phyloP scores from a whole-genome alignment of 352 stramenopile genomes.

The Phytophthora melonis region DNA sequence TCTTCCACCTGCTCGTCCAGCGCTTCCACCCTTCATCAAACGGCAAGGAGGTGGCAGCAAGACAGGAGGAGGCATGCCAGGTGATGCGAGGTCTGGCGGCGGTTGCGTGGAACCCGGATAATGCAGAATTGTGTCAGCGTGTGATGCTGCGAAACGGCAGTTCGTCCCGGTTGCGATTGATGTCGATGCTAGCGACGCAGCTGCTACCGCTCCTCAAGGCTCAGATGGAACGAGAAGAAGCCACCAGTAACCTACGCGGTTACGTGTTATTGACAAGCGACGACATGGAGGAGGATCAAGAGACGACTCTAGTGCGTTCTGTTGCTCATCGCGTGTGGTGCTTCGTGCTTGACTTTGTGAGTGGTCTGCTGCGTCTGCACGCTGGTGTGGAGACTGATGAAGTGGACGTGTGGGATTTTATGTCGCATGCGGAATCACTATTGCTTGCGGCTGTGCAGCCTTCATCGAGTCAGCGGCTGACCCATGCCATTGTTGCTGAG shows the following conservation, averaged over 20 bases:
- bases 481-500: slow-evolving; percentile 55
- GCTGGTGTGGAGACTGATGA: slow-evolving; percentile 18
- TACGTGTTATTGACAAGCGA: slow-evolving; percentile 35
- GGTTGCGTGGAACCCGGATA: slow-evolving; percentile 64
- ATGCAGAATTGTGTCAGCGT: slow-evolving; percentile 58
- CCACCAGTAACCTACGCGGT: slow-evolving; percentile 37
- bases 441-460: slow-evolving; percentile 51
- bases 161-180: slow-evolving; percentile 38
- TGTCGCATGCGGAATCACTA: slow-evolving; percentile 57
- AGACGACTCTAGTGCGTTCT: slow-evolving; percentile 40
- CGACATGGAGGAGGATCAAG: slow-evolving; percentile 8
- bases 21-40: slow-evolving; percentile 50
- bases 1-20: slow-evolving; percentile 64
- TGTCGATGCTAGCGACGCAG: slow-evolving; percentile 62
- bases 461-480: slow-evolving; percentile 40
- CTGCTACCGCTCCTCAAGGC: slow-evolving; percentile 54
- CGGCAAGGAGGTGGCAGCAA: slow-evolving; percentile 28
- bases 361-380: slow-evolving; percentile 50
- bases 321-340: slow-evolving; percentile 72
- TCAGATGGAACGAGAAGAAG: slow-evolving; percentile 54
- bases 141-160: slow-evolving; percentile 44
- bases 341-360: slow-evolving; percentile 54
- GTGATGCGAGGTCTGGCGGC: slow-evolving; percentile 57
- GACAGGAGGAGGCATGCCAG: slow-evolving; percentile 52
- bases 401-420: slow-evolving; percentile 64